These are phyloP conservation scores for Agastache rugosa DNA, from an alignment of 257 asterid genomes.

Conservation along the genomic window DNA sequence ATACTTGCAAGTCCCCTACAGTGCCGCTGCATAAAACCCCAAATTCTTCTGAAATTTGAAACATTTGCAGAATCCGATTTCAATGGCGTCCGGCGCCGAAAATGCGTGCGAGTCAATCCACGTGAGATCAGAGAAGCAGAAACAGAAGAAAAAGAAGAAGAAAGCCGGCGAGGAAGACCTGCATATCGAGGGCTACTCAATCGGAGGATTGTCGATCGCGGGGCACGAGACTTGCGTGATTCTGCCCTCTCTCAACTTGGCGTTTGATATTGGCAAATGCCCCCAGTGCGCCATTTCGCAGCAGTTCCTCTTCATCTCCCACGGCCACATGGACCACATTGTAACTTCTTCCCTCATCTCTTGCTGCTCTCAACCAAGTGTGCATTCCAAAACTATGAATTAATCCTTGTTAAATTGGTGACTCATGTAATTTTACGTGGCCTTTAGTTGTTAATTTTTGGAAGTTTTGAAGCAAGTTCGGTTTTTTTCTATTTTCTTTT, in stretches of 20 bases:
- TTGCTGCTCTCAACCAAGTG: neutral
- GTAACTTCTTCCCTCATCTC: constrained; percentile 43
- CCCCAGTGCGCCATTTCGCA: constrained; percentile 96
- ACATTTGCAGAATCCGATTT: neutral
- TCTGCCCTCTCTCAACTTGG: constrained; percentile 75
- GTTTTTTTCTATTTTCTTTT: neutral
- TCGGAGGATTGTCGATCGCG: constrained; percentile 89
- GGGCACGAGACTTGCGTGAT: constrained; percentile 96
- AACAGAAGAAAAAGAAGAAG: constrained; percentile 46
- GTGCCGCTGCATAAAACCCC: neutral
- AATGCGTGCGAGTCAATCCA: constrained; percentile 9
- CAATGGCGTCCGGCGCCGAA: constrained; percentile 36
- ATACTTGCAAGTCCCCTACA: too few relatives aligned
- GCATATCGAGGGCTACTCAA: constrained; percentile 66
- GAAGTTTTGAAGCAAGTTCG: too few relatives aligned
- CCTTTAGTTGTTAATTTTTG: neutral
- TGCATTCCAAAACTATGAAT: neutral
- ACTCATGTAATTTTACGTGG: neutral
- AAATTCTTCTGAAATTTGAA: neutral
- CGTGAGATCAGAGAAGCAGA: constrained; percentile 40
- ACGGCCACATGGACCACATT: constrained; percentile 98
- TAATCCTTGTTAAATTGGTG: neutral
- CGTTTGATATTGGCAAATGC: constrained; percentile 95
- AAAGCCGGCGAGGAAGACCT: constrained; percentile 53
- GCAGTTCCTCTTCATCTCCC: constrained; percentile 93